Conservation (phyloP, 768 basidiomycete species). For the Tephrocybe sp. region DNA sequence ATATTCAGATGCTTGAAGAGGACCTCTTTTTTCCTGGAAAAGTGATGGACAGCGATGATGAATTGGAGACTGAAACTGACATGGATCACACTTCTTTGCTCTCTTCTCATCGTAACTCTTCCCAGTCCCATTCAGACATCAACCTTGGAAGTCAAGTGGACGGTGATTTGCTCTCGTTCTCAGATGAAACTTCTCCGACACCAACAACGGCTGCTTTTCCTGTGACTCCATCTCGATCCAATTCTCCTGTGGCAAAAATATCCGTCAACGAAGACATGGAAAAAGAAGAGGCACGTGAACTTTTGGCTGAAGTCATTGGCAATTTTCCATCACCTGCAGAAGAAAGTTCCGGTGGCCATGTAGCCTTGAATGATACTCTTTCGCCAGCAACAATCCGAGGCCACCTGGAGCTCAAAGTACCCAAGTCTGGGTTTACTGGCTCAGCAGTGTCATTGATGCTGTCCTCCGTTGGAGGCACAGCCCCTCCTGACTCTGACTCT, state of each 20-base stretch:
- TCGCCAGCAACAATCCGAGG: slow-evolving; percentile 2
- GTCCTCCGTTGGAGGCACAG: slow-evolving; percentile 19
- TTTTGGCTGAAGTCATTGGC: slow-evolving; percentile 15
- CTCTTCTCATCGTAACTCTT: slow-evolving; percentile 6
- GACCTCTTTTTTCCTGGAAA: slow-evolving; percentile 73
- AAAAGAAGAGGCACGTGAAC: slow-evolving; percentile 21
- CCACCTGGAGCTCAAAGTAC: slow-evolving; percentile 3
- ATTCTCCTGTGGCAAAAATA: slow-evolving; percentile 20
- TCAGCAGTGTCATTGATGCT: slow-evolving; percentile 29
- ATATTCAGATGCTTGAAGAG: slow-evolving; percentile 64
- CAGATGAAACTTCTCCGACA: slow-evolving; percentile 13
- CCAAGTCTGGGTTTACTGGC: slow-evolving; percentile 14
- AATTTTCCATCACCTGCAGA: slow-evolving; percentile 9
- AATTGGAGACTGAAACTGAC: slow-evolving; percentile 24
- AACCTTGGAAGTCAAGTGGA: slow-evolving; percentile 7
- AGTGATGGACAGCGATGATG: slow-evolving; percentile 33
- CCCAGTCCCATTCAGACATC: slow-evolving; percentile 9
- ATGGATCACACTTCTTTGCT: slow-evolving; percentile 19
- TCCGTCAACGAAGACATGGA: slow-evolving; percentile 18
- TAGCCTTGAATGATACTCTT: neutral
- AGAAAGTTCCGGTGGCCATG: neutral
- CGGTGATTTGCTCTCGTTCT: slow-evolving; percentile 9
- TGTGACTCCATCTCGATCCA: slow-evolving; percentile 23
- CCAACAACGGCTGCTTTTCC: slow-evolving; percentile 18
- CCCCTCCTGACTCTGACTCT: neutral